Evolutionary conservation across 2,329 filamentous ascomycete species (phyloP).

Genomic region (Falciphora oryzae): DNA sequence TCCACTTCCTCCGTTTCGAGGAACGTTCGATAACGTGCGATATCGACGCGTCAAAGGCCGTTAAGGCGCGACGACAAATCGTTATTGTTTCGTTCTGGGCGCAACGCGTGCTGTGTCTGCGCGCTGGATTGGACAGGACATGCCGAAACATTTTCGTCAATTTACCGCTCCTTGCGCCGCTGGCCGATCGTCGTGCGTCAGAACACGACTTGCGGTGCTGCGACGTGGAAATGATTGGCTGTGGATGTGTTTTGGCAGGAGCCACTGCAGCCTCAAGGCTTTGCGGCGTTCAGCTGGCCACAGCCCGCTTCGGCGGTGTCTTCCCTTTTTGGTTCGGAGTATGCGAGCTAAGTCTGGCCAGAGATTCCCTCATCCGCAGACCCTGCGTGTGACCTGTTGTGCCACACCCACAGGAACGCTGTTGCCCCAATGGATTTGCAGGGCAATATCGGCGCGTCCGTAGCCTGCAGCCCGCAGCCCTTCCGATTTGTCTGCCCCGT

Average conservation of each 20-base stretch:
- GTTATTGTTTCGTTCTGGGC: too few species aligned
- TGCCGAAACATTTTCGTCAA: too few species aligned
- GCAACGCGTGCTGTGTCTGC: too few species aligned
- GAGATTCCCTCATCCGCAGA: not conserved
- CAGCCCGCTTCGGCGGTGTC: not conserved
- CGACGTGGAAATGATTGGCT: conserved; percentile 3
- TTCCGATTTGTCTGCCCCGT: conserved; percentile 1
- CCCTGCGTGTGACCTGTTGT: not conserved
- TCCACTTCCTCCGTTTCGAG: too few species aligned
- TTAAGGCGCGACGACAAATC: too few species aligned
- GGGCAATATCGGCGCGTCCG: not conserved
- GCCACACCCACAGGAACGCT: not conserved
- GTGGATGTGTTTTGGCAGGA: conserved; percentile 1
- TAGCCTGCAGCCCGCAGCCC: conserved; percentile 1
- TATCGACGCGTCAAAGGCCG: too few species aligned
- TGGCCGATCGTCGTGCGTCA: not conserved
- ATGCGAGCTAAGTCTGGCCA: not conserved
- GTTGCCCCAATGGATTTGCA: not conserved
- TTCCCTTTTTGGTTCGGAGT: not conserved
- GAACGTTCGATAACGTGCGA: too few species aligned
- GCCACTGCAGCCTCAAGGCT: not conserved
- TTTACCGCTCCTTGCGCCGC: too few species aligned
- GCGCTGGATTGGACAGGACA: too few species aligned
- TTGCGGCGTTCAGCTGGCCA: conserved; percentile 1
- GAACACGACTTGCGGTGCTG: not conserved